Conservation (phyloP, 2,329 filamentous ascomycete genomes). For the Cladophialophora yegresii region DNA sequence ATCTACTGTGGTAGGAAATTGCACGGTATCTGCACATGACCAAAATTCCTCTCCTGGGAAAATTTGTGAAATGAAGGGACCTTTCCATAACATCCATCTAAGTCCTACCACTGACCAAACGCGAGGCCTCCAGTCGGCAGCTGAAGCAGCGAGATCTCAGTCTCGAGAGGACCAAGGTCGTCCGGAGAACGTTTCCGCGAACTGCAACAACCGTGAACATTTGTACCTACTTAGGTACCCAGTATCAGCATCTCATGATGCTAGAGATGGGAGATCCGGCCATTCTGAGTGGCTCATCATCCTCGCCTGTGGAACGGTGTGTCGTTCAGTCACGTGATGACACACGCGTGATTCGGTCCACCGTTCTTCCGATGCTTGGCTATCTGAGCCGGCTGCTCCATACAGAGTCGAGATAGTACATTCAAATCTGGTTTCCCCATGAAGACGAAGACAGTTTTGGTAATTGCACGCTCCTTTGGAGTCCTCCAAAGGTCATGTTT, state of each 20-base stretch:
- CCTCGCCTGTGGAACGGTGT: background rate
- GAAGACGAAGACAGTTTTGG: too few species aligned
- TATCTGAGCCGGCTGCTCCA: too few species aligned
- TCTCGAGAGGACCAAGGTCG: background rate
- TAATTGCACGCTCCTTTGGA: too few species aligned
- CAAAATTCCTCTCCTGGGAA: background rate
- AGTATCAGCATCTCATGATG: background rate
- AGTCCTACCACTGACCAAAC: background rate
- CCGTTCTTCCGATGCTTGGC: background rate
- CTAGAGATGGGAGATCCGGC: background rate
- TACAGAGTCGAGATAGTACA: too few species aligned
- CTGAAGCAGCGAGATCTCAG: background rate
- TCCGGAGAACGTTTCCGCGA: background rate
- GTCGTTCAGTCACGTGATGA: background rate
- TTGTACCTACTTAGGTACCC: background rate
- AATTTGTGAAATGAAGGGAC: background rate
- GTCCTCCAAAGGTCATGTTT: too few species aligned
- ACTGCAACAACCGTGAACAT: background rate
- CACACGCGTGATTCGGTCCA: background rate
- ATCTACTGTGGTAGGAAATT: background rate
- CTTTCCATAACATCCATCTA: background rate
- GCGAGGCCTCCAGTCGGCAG: constrained; percentile 4
- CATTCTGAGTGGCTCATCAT: background rate
- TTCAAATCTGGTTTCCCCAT: too few species aligned
- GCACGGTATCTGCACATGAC: background rate